A percentile compares a stretch with the other conserved stretches of the same genome.
These are phyloP conservation scores for Candida sp. DNA, from an alignment of 1,139 yeast genomes.

Conservation along the genomic window DNA sequence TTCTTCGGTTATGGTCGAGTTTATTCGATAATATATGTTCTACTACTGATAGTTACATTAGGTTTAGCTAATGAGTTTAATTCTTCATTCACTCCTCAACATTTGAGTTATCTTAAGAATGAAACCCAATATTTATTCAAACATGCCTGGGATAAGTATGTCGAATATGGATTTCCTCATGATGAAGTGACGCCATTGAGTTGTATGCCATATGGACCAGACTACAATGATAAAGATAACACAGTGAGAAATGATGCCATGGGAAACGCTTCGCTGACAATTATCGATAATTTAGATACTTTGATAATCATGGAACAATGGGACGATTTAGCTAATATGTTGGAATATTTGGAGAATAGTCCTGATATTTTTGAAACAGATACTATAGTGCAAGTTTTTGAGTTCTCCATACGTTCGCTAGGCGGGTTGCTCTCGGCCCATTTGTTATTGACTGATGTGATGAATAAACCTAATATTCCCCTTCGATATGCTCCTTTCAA, in stretches of 20 bases:
- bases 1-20: not conserved
- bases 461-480: constrained; percentile 27
- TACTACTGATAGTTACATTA: not conserved
- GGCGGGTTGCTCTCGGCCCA: constrained; percentile 83
- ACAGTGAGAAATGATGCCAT: constrained; percentile 74
- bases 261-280: constrained; percentile 78
- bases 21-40: not conserved
- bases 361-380: constrained; percentile 54
- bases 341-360: constrained; percentile 40
- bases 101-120: constrained; percentile 40
- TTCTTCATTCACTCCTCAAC: constrained; percentile 49
- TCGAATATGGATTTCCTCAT: constrained; percentile 69
- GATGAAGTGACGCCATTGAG: constrained; percentile 80
- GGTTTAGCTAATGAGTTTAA: constrained; percentile 7
- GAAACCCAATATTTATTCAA: constrained; percentile 59
- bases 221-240: constrained; percentile 49
- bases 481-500: constrained; percentile 10
- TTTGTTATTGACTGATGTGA: constrained; percentile 55
- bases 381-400: constrained; percentile 82
- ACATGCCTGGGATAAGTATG: constrained; percentile 78
- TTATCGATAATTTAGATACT: constrained; percentile 78
- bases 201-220: constrained; percentile 70
- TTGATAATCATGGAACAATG: constrained; percentile 69
- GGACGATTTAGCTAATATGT: constrained; percentile 46
- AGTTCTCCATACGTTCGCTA: constrained; percentile 71